Percentiles rank a stretch among this genome's conserved stretches.
Conservation (phyloP, 495 filamentous ascomycete species). For the Penicillium canariense region DNA sequence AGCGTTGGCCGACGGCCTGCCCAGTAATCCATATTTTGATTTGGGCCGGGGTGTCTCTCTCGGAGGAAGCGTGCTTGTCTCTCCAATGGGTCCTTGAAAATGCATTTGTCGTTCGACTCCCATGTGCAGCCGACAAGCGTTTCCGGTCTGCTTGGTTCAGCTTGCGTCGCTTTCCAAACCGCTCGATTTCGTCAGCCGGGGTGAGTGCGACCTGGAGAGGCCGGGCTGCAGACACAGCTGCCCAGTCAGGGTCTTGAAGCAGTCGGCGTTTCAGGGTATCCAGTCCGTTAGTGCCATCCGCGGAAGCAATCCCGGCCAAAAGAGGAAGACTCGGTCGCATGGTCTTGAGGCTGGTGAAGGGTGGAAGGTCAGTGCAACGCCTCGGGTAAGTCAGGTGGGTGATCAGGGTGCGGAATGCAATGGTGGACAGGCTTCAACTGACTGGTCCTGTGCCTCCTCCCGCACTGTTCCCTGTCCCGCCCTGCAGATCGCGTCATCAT, state of each 20-base stretch:
- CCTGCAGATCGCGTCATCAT: neutral
- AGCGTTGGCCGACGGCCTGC: conserved; percentile 6
- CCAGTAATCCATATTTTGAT: conserved; percentile 33
- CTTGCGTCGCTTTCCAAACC: conserved; percentile 40
- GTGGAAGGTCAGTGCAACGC: conserved; percentile 8
- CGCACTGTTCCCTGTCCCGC: conserved; percentile 1
- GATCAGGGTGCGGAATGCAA: neutral
- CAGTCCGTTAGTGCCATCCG: conserved; percentile 10
- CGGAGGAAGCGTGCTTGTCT: conserved; percentile 5
- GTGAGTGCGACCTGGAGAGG: conserved; percentile 36
- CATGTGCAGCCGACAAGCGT: conserved; percentile 20
- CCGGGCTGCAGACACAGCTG: conserved; percentile 29
- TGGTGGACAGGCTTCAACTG: conserved; percentile 13
- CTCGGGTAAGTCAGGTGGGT: neutral
- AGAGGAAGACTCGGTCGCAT: neutral
- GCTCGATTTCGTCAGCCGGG: conserved; percentile 25
- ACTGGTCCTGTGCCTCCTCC: conserved; percentile 11
- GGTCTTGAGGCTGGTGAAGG: neutral
- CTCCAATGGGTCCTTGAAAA: neutral
- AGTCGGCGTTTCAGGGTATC: conserved; percentile 32
- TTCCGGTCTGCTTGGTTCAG: conserved; percentile 33
- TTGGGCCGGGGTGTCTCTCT: conserved; percentile 9
- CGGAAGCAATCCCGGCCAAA: neutral
- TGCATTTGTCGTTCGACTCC: neutral
- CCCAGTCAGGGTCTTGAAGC: conserved; percentile 39